Evolutionary conservation across 441 rosid genomes (phyloP).

Genomic region (Codiaeum variegatum): DNA sequence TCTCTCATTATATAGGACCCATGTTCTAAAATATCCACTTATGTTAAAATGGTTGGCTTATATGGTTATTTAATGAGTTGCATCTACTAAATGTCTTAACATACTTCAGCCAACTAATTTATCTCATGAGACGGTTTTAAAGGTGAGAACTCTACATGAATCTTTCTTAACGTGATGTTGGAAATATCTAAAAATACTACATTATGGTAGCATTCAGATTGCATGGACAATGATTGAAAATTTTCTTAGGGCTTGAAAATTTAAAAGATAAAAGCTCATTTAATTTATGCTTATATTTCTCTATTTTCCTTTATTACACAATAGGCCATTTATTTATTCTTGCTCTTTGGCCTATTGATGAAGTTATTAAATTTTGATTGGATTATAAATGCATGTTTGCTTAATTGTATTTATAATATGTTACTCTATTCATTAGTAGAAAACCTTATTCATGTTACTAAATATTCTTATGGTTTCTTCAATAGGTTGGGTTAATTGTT

Average conservation of each 20-base stretch:
- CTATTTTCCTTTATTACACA: neutral
- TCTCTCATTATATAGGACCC: conserved; percentile 38
- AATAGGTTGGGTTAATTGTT: no score
- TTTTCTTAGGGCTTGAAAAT: neutral
- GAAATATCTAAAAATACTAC: neutral
- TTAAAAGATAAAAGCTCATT: neutral
- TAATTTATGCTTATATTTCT: neutral
- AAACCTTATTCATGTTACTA: no score
- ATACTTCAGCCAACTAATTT: conserved; percentile 71
- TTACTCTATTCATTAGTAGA: no score
- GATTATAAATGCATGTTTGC: no score
- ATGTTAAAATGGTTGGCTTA: conserved; percentile 72
- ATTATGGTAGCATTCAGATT: neutral
- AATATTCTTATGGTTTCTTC: no score
- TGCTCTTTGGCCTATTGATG: no score
- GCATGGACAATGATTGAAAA: neutral
- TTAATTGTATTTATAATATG: no score
- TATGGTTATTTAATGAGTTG: conserved; percentile 59
- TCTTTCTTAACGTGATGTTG: neutral
- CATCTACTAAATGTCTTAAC: conserved; percentile 45
- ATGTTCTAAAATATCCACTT: conserved; percentile 74
- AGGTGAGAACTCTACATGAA: conserved; percentile 34
- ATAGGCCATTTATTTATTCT: neutral
- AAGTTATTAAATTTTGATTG: no score
- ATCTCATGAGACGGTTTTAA: conserved; percentile 41